These are phyloP conservation scores for Heracleum sosnowskyi DNA, from an alignment of 129 eudicot species.

Conservation along the genomic window DNA sequence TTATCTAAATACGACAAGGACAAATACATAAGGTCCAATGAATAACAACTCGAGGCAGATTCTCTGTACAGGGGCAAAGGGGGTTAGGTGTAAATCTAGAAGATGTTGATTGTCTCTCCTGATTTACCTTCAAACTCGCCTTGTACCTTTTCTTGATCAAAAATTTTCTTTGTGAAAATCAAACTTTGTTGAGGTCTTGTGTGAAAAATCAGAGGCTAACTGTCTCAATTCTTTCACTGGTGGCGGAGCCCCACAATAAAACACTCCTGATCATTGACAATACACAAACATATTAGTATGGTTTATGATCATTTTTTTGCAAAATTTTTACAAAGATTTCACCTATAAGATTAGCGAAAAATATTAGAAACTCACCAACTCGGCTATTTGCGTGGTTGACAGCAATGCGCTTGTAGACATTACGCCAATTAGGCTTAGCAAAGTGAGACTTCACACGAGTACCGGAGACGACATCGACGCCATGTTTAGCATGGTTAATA, in stretches of 20 bases:
- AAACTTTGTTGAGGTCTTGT: slow-evolving; percentile 72
- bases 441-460: slow-evolving; percentile 83
- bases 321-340: not conserved
- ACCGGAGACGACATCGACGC: slow-evolving; percentile 77
- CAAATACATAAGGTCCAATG: not conserved
- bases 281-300: not conserved
- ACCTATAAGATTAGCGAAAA: not conserved
- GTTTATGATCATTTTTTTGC: not conserved
- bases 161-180: slow-evolving; percentile 93
- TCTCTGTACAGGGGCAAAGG: slow-evolving; percentile 21
- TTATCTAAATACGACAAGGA: not conserved
- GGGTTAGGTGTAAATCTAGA: slow-evolving; percentile 29
- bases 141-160: slow-evolving; percentile 16
- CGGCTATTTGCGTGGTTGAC: slow-evolving; percentile 45
- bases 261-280: slow-evolving; percentile 50
- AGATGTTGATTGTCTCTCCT: slow-evolving; percentile 16
- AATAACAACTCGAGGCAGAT: slow-evolving; percentile 9
- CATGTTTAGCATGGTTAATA: slow-evolving; percentile 68
- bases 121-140: not conserved
- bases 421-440: slow-evolving; percentile 76
- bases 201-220: slow-evolving; percentile 75
- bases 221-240: slow-evolving; percentile 63
- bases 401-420: slow-evolving; percentile 63
- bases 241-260: slow-evolving; percentile 87
- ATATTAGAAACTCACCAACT: slow-evolving; percentile 47